A percentile compares a stretch with the other conserved stretches of the same genome.
phyloP scores from a whole-genome alignment of 2,329 filamentous ascomycete genomes.

The Aureobasidium leucospermi region DNA sequence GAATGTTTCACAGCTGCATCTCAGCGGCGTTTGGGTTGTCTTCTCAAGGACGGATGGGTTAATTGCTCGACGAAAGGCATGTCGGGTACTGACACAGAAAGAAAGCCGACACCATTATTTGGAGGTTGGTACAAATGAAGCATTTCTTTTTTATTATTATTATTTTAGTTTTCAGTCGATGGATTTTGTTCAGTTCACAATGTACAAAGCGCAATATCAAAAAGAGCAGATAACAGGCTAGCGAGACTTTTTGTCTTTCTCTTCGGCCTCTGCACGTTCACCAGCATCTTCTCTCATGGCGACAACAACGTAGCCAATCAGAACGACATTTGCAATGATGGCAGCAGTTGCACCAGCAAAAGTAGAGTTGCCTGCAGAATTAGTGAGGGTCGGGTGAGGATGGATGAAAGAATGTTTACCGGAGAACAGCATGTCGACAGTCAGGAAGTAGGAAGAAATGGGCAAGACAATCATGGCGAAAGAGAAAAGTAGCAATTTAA shows the following conservation, averaged over 20 bases:
- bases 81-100: background rate
- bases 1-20: slow-evolving; percentile 11
- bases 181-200: background rate
- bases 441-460: slow-evolving; percentile 81
- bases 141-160: background rate
- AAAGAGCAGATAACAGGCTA: slow-evolving; percentile 15
- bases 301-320: slow-evolving; percentile 84
- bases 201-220: background rate
- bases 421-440: slow-evolving; percentile 66
- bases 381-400: background rate
- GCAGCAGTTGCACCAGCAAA: slow-evolving; percentile 81
- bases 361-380: slow-evolving; percentile 67
- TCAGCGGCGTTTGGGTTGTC: slow-evolving; percentile 12
- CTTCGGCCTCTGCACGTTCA: slow-evolving; percentile 40
- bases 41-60: background rate
- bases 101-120: background rate
- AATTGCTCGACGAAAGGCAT: background rate
- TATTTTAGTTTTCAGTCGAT: background rate
- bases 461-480: slow-evolving; percentile 83
- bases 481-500: slow-evolving; percentile 85
- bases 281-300: slow-evolving; percentile 79
- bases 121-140: background rate
- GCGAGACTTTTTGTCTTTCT: slow-evolving; percentile 34
- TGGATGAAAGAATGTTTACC: slow-evolving; percentile 45
- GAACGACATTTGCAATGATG: slow-evolving; percentile 81